Percentiles rank a stretch among this genome's conserved stretches.
phyloP scores from a whole-genome alignment of 2,329 filamentous ascomycete species.

The Pleurostoma richardsiae region DNA sequence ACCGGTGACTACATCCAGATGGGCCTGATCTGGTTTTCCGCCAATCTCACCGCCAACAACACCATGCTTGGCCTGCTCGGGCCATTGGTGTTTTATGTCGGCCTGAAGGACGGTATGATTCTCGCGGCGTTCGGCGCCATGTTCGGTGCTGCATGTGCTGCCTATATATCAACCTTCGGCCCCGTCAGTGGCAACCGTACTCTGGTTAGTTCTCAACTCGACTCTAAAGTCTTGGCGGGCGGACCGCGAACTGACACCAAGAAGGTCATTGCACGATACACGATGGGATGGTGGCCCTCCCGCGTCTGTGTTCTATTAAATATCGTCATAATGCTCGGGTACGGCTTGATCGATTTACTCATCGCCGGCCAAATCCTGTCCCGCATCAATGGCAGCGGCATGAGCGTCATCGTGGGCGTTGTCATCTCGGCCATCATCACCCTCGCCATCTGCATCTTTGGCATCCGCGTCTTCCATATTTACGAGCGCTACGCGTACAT shows the following conservation, averaged over 20 bases:
- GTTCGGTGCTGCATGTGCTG: conserved; percentile 16
- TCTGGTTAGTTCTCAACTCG: conserved; percentile 12
- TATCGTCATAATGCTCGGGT: conserved; percentile 22
- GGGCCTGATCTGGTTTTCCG: conserved; percentile 36
- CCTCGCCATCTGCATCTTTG: conserved; percentile 62
- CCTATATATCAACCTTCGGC: conserved; percentile 21
- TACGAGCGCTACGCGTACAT: conserved; percentile 65
- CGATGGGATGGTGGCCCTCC: conserved; percentile 26
- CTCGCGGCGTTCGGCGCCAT: conserved; percentile 19
- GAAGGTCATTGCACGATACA: conserved; percentile 18
- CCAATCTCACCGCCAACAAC: conserved; percentile 38
- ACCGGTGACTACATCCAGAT: conserved; percentile 28
- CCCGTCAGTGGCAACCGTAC: conserved; percentile 19
- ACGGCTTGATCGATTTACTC: conserved; percentile 54
- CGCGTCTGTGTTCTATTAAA: conserved; percentile 21
- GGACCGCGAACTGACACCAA: neutral
- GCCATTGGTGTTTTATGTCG: conserved; percentile 19
- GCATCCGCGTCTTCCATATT: conserved; percentile 61
- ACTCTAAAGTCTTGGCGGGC: conserved; percentile 2
- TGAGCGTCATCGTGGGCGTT: conserved; percentile 63
- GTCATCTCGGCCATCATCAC: conserved; percentile 58
- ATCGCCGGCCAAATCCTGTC: conserved; percentile 65
- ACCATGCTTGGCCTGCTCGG: conserved; percentile 24
- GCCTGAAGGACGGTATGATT: conserved; percentile 18
- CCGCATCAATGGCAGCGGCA: conserved; percentile 51